Evolutionary conservation across 768 basidiomycete genomes (phyloP), one percentile per base, ranked within the genome.

Genomic region (Agrocybe pediades): DNA sequence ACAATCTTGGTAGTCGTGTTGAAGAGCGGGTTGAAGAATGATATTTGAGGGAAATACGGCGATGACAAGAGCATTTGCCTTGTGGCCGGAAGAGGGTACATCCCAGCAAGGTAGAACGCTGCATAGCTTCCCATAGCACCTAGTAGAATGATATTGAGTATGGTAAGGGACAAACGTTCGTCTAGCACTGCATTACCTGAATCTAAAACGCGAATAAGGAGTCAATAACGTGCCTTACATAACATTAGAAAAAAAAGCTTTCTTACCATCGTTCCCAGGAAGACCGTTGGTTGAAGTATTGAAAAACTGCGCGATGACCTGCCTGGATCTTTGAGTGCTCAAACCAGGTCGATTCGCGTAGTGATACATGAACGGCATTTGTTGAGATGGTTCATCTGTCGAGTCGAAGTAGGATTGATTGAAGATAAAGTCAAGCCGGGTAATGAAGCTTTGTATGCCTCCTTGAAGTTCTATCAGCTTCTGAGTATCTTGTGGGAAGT

Each of bases 311-410:
- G 81, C 74, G 46, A 86, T 79, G n/a, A 80, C 73, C 60, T 82
- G 77, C 23, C 84, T 67, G 25, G 82, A 78, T 16, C 78, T 68
- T 59, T 81, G 80, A 2, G 83, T 83, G 63, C 83, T 86, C 17
- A 80, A 63, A 2, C 83, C 83, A 0, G 85, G 84, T 2, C 73
- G 70, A 62, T 85, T 78, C 2, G 81, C 84, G 58, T 87, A 87
- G 67, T 87, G 84, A 59, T 85, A 86, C 84, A 86, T 86, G 65
- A 78, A 84, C 0, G 84, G 84, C 59, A 87, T 86, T 58, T 85
- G 83, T 58, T 85, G 83, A 2, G 84, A 85, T 0, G 84, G 84
- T 59, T 87, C 85, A 60, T 87, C 75, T 8, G 84, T 84, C 0
- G 75, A 71, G 53, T 86, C 85, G 56, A 86, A 86, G 65, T 84